Base-by-base conservation (phyloP, 108 stramenopile genomes). In the Nitzschia sp. region DNA sequence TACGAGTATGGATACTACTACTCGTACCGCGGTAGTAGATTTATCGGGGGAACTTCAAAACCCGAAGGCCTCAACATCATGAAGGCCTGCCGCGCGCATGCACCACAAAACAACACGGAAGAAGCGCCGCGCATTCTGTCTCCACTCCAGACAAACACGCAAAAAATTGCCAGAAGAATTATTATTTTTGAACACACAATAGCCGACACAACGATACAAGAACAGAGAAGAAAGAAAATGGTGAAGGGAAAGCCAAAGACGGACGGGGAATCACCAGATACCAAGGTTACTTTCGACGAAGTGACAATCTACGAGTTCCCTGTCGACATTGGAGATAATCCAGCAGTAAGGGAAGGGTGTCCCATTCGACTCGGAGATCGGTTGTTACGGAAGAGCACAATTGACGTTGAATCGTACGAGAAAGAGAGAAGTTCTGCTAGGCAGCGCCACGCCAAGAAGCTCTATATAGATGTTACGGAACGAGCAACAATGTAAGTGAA, bases 321-420 rank as follows among this genome's bases (percentile, higher is more conserved):
- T 15, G 21, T 57, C 2, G 52, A 54, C 21, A 34, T 76, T 15
- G 75, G 75, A 15, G 68, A 76, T 46, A 69, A 76, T 58, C 75
- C 75, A 13, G 61, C 75, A 9, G 32, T 32, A 33, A 21, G 70
- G 31, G 70, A 71, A 23, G 70, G 70, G 9, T 71, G 70, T 27
- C 70, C 70, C 3, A 54, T 71, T 28, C 44, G 46, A 6, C 27
- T 71, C 15, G 61, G 60, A 21, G 34, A 48, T 30, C 23, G 53
- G 44, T 45, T 45, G 29, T 2, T 71, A 2, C 35, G 36, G 22
- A 71, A 53, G n/a, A 28, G 26, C 15, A 59, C 30, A 9, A 26
- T 71, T 3, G 61, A 54, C 27, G 38, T 71, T 13, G 60, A 71
- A 15, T 44, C 36, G 3, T 71, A 62, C 44, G 70, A 71, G 47